Base-by-base conservation (phyloP, 805 yeast genomes). In the Saccharomycopsis malanga region DNA sequence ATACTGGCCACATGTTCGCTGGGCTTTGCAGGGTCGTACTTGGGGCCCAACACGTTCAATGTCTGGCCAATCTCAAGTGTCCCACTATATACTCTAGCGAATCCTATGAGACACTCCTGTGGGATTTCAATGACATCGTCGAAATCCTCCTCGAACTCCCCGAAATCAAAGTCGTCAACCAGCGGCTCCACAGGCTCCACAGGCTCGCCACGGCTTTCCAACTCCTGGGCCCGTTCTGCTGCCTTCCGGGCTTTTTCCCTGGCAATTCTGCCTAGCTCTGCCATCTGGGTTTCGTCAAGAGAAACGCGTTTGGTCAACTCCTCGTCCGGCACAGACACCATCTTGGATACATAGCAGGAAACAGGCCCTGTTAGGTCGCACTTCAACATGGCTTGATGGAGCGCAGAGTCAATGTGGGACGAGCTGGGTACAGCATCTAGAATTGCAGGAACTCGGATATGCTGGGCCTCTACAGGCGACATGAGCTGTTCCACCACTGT, bases 51-150 rank as follows among this genome's bases (percentile, higher is more conserved):
- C 4, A 89, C 81, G 3, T 81, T 71, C 10, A 93, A 67, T 43
- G 74, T 76, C 58, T 87, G 87, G 0, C 97, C 97, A 21, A 77
- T 76, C 24, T 71, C 64, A 27, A 93, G 64, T 0, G 87, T 76
- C 2, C 99, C 99, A 52, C 95, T 81, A 60, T 82, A 93, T 0
- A 93, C 73, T 58, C 99, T 76, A 0, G 96, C 81, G 62, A 91
- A 86, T 0, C 95, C 98, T 53, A 93, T 77, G 49, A 91, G 64
- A 1, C 78, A 83, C 58, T 89, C 96, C 34, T 68, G 69, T 53
- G 57, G 34, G 48, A 54, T 57, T 7, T 50, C 55, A 12, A 45
- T 38, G 52, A 41, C 47, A 3, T 40, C 30, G 18, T 71, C 79
- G 2, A 58, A 66, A 61, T 57, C 76, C 56, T 71, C 77, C 12